These are phyloP conservation scores for Xerocomus brunneocitrinus DNA, from an alignment of 768 basidiomycete species.

Conservation along the genomic window DNA sequence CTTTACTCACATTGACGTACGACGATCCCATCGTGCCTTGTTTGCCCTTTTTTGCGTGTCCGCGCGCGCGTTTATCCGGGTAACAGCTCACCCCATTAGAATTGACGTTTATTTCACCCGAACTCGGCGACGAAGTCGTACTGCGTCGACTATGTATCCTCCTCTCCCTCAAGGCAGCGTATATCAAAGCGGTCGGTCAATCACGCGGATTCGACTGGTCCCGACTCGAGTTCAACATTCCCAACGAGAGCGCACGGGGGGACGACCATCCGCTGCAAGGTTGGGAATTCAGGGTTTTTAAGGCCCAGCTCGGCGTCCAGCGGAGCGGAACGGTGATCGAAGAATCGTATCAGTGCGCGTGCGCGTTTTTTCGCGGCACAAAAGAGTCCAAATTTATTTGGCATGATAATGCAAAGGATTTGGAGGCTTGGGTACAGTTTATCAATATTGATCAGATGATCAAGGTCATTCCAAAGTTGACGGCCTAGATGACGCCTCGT, in stretches of 20 bases:
- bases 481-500: too few species aligned
- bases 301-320: constrained; percentile 64
- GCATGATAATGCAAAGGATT: constrained; percentile 59
- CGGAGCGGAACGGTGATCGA: constrained; percentile 48
- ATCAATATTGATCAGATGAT: constrained; percentile 79
- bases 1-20: neutral
- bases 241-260: constrained; percentile 54
- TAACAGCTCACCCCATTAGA: constrained; percentile 48
- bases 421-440: constrained; percentile 81
- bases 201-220: constrained; percentile 77
- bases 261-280: constrained; percentile 68
- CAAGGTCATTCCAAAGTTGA: constrained; percentile 71
- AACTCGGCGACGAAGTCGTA: constrained; percentile 55
- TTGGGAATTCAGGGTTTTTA: constrained; percentile 86
- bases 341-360: constrained; percentile 73
- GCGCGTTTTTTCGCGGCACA: constrained; percentile 70
- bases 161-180: constrained; percentile 75
- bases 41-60: neutral
- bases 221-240: constrained; percentile 77
- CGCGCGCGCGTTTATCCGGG: neutral
- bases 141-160: constrained; percentile 74
- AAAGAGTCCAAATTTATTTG: constrained; percentile 66
- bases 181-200: constrained; percentile 81
- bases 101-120: constrained; percentile 46
- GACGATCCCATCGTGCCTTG: neutral